Evolutionary conservation across 139 green algal species (phyloP).

Genomic region (Tetradesmus lagerheimii): DNA sequence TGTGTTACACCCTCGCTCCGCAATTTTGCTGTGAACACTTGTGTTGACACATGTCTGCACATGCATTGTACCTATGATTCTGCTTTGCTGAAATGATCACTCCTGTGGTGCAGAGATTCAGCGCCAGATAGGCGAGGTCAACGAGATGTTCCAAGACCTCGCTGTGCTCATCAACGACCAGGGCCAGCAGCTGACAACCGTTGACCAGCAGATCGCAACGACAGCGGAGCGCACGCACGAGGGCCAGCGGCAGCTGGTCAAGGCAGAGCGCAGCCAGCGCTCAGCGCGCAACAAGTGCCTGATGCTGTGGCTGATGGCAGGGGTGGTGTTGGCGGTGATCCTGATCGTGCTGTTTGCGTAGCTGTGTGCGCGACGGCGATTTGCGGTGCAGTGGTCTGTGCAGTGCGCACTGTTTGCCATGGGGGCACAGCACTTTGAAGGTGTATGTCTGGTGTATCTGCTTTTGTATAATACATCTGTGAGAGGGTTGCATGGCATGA

Average conservation of each 20-base stretch:
- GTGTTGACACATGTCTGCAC: too few species aligned
- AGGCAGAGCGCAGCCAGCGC: constrained; percentile 56
- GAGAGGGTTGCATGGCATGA: not conserved
- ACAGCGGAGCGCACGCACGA: constrained; percentile 64
- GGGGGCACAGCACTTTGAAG: too few species aligned
- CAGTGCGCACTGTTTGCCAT: too few species aligned
- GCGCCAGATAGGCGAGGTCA: constrained; percentile 67
- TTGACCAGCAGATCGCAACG: constrained; percentile 63
- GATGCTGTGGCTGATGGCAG: constrained; percentile 62
- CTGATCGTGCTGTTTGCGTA: constrained; percentile 65
- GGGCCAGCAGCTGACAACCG: constrained; percentile 70
- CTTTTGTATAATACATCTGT: not conserved
- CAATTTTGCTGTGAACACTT: too few species aligned
- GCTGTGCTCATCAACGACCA: constrained; percentile 92
- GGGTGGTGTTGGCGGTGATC: constrained; percentile 57
- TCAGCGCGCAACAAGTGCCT: constrained; percentile 65
- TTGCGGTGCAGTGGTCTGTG: too few species aligned
- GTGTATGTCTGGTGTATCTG: too few species aligned
- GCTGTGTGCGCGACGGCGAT: not conserved
- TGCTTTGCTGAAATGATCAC: too few species aligned
- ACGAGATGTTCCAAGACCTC: constrained; percentile 89
- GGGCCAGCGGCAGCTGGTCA: constrained; percentile 59
- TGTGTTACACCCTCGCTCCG: too few species aligned
- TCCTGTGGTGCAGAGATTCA: constrained; percentile 30
- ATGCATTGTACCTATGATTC: too few species aligned